A percentile compares a stretch with the other conserved stretches of the same genome.
Evolutionary conservation across 345 rosid genomes (phyloP).

Genomic region (Populus pruinosa): DNA sequence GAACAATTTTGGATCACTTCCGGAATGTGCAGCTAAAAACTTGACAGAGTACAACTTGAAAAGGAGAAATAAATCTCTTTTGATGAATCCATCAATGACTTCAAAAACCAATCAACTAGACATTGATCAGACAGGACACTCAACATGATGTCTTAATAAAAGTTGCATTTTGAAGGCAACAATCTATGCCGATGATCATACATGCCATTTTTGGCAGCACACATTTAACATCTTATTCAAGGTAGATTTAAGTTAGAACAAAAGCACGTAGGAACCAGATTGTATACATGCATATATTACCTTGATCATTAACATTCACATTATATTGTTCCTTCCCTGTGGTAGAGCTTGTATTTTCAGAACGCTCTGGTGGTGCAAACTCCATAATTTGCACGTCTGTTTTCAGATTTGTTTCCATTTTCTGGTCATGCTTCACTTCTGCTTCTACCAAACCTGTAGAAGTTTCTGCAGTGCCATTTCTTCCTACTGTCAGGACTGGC

Average conservation of each 20-base stretch:
- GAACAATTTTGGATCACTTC: background rate
- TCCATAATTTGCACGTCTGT: background rate
- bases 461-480: background rate
- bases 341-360: conserved; percentile 1
- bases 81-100: background rate
- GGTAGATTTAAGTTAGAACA: background rate
- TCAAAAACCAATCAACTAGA: background rate
- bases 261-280: background rate
- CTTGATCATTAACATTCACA: conserved; percentile 22
- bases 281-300: conserved; percentile 18
- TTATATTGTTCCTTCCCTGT: conserved; percentile 15
- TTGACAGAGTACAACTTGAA: background rate
- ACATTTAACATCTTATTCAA: background rate
- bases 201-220: background rate
- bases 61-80: background rate
- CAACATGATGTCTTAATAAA: background rate
- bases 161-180: background rate
- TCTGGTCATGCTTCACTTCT: background rate
- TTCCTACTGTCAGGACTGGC: background rate
- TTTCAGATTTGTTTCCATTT: background rate
- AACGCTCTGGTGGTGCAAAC: background rate
- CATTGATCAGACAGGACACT: background rate
- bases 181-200: background rate
- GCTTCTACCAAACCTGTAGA: background rate
- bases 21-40: background rate